Evolutionary conservation across 2,329 filamentous ascomycete species (phyloP).

Genomic region (Stemphylium lycopersici): DNA sequence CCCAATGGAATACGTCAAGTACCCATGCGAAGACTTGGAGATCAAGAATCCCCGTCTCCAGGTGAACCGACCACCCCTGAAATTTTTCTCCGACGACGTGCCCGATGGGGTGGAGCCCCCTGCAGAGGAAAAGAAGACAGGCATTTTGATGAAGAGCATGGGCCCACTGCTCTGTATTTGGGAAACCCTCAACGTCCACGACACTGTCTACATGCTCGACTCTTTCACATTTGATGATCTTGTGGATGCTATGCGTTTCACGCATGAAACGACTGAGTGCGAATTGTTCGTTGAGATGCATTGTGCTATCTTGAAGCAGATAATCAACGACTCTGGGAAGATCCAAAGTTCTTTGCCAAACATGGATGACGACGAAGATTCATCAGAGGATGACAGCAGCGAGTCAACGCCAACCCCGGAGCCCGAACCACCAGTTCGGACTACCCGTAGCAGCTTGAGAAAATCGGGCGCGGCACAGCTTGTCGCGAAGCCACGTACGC

Average conservation of each 20-base stretch:
- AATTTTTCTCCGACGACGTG: conserved; percentile 74
- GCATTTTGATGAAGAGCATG: conserved; percentile 83
- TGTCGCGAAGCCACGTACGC: conserved; percentile 44
- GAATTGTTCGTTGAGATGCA: conserved; percentile 90
- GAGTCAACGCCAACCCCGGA: conserved; percentile 59
- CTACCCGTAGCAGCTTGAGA: conserved; percentile 83
- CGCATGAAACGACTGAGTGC: conserved; percentile 74
- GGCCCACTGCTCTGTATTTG: conserved; percentile 86
- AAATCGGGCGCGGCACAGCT: conserved; percentile 74
- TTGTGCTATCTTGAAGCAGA: conserved; percentile 85
- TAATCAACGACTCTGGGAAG: conserved; percentile 81
- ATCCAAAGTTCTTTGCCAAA: conserved; percentile 80
- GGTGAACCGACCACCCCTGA: conserved; percentile 73
- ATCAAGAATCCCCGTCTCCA: conserved; percentile 70
- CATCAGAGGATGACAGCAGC: conserved; percentile 58
- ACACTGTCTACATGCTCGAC: conserved; percentile 89
- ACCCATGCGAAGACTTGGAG: conserved; percentile 93
- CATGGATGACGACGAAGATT: conserved; percentile 55
- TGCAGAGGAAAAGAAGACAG: conserved; percentile 49
- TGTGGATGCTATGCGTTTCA: conserved; percentile 81
- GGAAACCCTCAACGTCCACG: conserved; percentile 98
- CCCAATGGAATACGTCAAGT: conserved; percentile 71
- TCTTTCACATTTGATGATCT: conserved; percentile 99
- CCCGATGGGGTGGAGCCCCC: conserved; percentile 46
- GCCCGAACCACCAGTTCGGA: conserved; percentile 76